phyloP scores from a whole-genome alignment of 2,329 filamentous ascomycete genomes.

The Colletotrichum orbiculare region DNA sequence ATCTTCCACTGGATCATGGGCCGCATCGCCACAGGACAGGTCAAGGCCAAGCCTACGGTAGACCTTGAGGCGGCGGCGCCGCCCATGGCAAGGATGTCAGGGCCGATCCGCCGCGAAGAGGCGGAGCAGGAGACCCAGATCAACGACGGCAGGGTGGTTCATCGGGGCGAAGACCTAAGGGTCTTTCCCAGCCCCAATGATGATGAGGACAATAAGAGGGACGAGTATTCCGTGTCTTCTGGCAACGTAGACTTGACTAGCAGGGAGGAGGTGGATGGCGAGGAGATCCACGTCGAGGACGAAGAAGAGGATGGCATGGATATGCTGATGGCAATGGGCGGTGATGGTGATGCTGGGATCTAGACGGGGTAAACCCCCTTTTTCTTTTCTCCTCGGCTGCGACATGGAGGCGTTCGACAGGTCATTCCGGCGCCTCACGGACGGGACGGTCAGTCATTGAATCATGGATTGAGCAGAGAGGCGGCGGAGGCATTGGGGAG shows the following conservation, averaged over 20 bases:
- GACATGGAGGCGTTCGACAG: slow-evolving; percentile 32
- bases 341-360: slow-evolving; percentile 14
- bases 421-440: slow-evolving; percentile 15
- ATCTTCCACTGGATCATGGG: slow-evolving; percentile 81
- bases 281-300: not conserved
- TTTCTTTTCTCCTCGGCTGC: slow-evolving; percentile 23
- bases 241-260: slow-evolving; percentile 8
- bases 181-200: slow-evolving; percentile 28
- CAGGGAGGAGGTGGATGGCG: slow-evolving; percentile 31
- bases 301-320: slow-evolving; percentile 31
- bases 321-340: slow-evolving; percentile 8
- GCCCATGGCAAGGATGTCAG: slow-evolving; percentile 9
- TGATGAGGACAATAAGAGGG: slow-evolving; percentile 3
- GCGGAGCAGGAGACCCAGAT: slow-evolving; percentile 29
- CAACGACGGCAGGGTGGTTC: slow-evolving; percentile 36
- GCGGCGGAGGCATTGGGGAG: slow-evolving; percentile 20
- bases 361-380: slow-evolving; percentile 17
- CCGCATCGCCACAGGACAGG: slow-evolving; percentile 65
- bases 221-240: slow-evolving; percentile 24
- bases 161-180: slow-evolving; percentile 36
- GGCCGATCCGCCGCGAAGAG: slow-evolving; percentile 8
- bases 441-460: slow-evolving; percentile 5
- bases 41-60: slow-evolving; percentile 21
- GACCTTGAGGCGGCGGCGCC: slow-evolving; percentile 17
- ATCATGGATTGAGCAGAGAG: slow-evolving; percentile 5